Percentiles rank a stretch among this genome's conserved stretches.
These are phyloP conservation scores for Exophiala xenobiotica DNA, from an alignment of 2,329 filamentous ascomycete genomes.

Conservation along the genomic window DNA sequence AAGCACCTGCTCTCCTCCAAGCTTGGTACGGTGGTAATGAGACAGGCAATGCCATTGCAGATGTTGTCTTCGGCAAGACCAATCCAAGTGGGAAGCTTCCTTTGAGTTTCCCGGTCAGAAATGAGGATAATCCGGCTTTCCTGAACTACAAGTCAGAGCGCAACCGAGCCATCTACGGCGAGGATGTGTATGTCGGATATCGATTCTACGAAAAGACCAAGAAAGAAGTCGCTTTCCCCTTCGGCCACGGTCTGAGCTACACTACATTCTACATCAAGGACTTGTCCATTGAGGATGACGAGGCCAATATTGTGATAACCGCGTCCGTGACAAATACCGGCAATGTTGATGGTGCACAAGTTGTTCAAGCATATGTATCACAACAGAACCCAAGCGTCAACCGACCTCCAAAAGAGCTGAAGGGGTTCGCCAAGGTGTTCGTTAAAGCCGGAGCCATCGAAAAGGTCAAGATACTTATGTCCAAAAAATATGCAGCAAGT, in stretches of 20 bases:
- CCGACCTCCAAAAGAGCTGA: slow-evolving; percentile 61
- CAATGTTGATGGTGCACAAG: slow-evolving; percentile 52
- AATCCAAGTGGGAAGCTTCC: slow-evolving; percentile 76
- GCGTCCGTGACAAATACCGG: slow-evolving; percentile 55
- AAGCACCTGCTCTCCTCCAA: slow-evolving; percentile 62
- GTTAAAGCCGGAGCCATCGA: slow-evolving; percentile 61
- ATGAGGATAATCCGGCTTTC: slow-evolving; percentile 72
- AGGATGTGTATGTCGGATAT: slow-evolving; percentile 80
- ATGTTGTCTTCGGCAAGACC: slow-evolving; percentile 70
- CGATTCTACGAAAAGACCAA: slow-evolving; percentile 74
- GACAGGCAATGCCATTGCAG: slow-evolving; percentile 76
- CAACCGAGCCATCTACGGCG: slow-evolving; percentile 71
- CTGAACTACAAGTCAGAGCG: slow-evolving; percentile 72
- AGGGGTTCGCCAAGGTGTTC: slow-evolving; percentile 64
- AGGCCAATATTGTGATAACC: slow-evolving; percentile 49
- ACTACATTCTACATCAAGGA: slow-evolving; percentile 63
- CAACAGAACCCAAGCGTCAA: slow-evolving; percentile 53
- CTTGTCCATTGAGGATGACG: slow-evolving; percentile 46
- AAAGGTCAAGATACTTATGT: slow-evolving; percentile 54
- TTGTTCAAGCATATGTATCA: slow-evolving; percentile 55
- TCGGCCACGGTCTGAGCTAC: slow-evolving; percentile 78
- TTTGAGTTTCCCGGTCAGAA: slow-evolving; percentile 65
- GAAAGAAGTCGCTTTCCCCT: slow-evolving; percentile 67
- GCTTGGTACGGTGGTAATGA: slow-evolving; percentile 90
- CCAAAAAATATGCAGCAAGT: slow-evolving; percentile 64